These are phyloP conservation scores for Oryza officinalis DNA, from an alignment of 176 grass and related monocot genomes.

Conservation along the genomic window DNA sequence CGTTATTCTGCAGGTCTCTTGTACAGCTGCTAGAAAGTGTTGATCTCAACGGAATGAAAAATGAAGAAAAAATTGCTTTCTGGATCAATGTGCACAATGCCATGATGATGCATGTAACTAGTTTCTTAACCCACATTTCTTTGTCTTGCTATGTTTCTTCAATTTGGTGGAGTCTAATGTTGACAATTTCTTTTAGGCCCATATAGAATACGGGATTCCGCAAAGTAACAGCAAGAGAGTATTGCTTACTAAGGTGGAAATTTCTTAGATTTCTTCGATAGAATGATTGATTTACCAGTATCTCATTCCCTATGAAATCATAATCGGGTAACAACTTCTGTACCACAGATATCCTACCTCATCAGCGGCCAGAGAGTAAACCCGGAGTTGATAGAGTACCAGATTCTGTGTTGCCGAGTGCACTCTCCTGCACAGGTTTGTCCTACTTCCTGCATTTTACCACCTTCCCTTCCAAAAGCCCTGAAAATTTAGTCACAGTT, in stretches of 20 bases:
- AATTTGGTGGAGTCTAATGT: neutral
- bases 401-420: conserved; percentile 68
- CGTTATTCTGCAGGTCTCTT: conserved; percentile 55
- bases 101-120: conserved; percentile 98
- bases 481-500: neutral
- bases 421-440: conserved; percentile 69
- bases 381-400: conserved; percentile 68
- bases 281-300: neutral
- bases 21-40: conserved; percentile 67
- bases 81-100: conserved; percentile 97
- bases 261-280: neutral
- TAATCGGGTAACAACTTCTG: neutral
- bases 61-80: conserved; percentile 86
- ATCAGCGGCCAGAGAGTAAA: conserved; percentile 74
- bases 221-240: conserved; percentile 68
- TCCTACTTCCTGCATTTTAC: neutral
- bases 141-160: neutral
- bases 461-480: neutral
- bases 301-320: neutral
- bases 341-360: conserved; percentile 55
- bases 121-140: conserved; percentile 19
- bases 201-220: conserved; percentile 68
- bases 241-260: conserved; percentile 66
- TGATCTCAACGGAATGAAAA: conserved; percentile 66
- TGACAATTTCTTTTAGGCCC: conserved; percentile 53